Base-by-base conservation (phyloP, 2,329 filamentous ascomycete species). In the Phaeosphaeriaceae sp. region DNA sequence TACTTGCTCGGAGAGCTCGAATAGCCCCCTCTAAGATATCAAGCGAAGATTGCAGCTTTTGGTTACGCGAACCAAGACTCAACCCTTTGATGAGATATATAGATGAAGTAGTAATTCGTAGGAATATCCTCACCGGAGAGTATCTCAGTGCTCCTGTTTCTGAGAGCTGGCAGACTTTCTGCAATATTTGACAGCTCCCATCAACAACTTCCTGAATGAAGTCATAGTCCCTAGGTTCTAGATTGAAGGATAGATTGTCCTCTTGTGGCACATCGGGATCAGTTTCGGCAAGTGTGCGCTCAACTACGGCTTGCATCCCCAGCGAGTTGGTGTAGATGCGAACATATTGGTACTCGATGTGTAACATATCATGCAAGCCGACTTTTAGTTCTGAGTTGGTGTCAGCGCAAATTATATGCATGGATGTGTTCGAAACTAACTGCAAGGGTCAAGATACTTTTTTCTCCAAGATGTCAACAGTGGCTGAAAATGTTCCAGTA, bases 171-270 rank as follows among this genome's bases (percentile, higher is more conserved):
- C 73, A 77, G 2, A 80, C 78, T 40, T 78, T 81, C 39, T 79
- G 70, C 3, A 83, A 66, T 21, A 82, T 81, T 43, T 81, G 73
- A 36, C 79, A 78, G 49, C 78, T 81, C 1, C 78, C 79, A 16
- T 83, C 78, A 3, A 83, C 79, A 1, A 83, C 81, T 60, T 83
- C 80, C 61, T 79, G 77, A 12, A 83, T 81, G 54, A 82, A 83
- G 29, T 78, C 76, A 46, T 81, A 82, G 56, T 84, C 81, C 39
- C 75, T 74, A 1, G 77, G 72, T 46, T 80, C 77, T 17, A 80
- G 73, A 39, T 74, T 72, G 56, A 79, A 70, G 11, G 75, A 66
- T 9, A 77, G 61, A 30, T 77, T 66, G 8, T 72, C 67, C 33
- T 71, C 68, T 46, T 66, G 77, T 32, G 66, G 64, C 1, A 64